These are phyloP conservation scores for Plasmodium vivax DNA, from an alignment of 169 alveolate genomes.

Conservation along the genomic window DNA sequence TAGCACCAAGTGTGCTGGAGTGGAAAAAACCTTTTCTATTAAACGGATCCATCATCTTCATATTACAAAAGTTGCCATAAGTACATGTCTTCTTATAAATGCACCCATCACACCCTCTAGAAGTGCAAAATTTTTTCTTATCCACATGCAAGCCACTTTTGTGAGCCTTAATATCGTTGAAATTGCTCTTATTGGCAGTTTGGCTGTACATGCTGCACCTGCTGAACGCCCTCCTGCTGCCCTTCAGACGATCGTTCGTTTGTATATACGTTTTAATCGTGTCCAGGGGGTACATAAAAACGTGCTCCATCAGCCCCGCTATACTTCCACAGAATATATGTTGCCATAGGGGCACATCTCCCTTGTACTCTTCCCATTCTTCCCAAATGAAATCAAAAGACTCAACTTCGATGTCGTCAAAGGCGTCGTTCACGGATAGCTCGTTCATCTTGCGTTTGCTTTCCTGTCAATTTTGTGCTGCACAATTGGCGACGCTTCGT, in stretches of 20 bases:
- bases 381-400: constrained; percentile 74
- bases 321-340: constrained; percentile 96
- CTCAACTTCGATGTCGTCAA: constrained; percentile 58
- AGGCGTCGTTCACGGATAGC: constrained; percentile 49
- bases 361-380: constrained; percentile 80
- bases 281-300: constrained; percentile 96
- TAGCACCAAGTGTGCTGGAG: neutral
- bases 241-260: constrained; percentile 74
- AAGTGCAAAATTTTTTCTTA: constrained; percentile 32
- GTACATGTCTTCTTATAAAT: constrained; percentile 32
- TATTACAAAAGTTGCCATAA: constrained; percentile 16
- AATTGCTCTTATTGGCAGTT: neutral
- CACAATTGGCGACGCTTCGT: neutral
- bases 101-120: constrained; percentile 29
- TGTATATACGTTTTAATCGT: constrained; percentile 92
- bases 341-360: constrained; percentile 92
- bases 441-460: constrained; percentile 22
- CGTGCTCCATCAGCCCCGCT: constrained; percentile 99
- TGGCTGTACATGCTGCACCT: neutral
- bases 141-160: constrained; percentile 7
- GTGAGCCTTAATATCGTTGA: neutral
- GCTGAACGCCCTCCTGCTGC: neutral
- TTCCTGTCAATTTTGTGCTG: neutral
- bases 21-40: neutral
- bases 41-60: neutral